These are phyloP conservation scores for Capsicum baccatum DNA, from an alignment of 257 asterid species.

Conservation along the genomic window DNA sequence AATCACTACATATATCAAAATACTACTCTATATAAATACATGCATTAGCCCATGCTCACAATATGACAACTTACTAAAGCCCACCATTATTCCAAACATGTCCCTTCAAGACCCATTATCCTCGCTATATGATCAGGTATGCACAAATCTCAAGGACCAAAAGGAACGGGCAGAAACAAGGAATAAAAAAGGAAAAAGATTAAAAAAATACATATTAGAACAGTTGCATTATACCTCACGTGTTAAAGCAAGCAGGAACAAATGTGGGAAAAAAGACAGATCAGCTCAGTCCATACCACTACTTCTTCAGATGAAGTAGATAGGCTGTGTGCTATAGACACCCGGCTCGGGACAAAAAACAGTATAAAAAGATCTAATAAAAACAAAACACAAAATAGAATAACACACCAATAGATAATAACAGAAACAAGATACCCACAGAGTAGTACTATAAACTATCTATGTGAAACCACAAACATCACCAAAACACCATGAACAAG, in stretches of 20 bases:
- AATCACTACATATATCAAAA: neutral
- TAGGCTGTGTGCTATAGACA: too few species aligned
- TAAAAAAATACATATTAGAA: neutral
- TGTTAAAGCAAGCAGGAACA: neutral
- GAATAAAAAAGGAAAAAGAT: neutral
- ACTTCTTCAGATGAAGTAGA: too few species aligned
- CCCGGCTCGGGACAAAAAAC: too few species aligned
- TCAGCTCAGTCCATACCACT: too few species aligned
- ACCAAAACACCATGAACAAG: too few species aligned
- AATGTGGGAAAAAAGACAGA: neutral
- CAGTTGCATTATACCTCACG: neutral
- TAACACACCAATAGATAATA: too few species aligned
- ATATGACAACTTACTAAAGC: neutral
- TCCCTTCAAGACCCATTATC: neutral
- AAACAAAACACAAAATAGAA: too few species aligned
- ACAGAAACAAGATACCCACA: too few species aligned
- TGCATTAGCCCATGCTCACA: slow-evolving; percentile 24
- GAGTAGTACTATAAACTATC: too few species aligned
- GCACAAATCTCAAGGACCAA: neutral
- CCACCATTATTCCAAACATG: slow-evolving; percentile 10
- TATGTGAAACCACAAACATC: too few species aligned
- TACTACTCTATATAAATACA: slow-evolving; percentile 1
- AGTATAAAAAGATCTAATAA: too few species aligned
- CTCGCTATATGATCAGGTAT: neutral
- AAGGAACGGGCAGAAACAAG: neutral